A percentile compares a stretch with the other conserved stretches of the same genome.
Evolutionary conservation across 2,329 filamentous ascomycete genomes (phyloP).

Genomic region (Colletotrichum scovillei): DNA sequence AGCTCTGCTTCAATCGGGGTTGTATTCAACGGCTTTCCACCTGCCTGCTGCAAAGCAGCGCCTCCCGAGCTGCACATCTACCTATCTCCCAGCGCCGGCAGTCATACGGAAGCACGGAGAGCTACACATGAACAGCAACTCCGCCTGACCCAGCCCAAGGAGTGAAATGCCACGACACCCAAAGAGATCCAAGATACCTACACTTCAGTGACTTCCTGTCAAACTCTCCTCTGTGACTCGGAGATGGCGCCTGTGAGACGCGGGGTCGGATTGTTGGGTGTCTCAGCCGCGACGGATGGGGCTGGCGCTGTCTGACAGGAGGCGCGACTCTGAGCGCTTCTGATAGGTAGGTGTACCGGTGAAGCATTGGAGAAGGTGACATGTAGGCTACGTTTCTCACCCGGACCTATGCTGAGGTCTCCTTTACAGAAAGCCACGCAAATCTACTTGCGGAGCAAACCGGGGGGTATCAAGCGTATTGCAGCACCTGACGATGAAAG

Average conservation of each 20-base stretch:
- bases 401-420: not conserved
- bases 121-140: not conserved
- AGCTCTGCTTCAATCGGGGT: not conserved
- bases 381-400: not conserved
- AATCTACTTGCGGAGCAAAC: not conserved
- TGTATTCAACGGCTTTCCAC: not conserved
- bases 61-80: not conserved
- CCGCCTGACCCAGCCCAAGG: not conserved
- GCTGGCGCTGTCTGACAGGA: not conserved
- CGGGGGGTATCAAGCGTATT: not conserved
- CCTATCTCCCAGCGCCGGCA: not conserved
- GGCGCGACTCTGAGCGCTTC: not conserved
- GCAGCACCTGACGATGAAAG: not conserved
- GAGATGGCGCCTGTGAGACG: not conserved
- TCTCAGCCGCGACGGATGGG: not conserved
- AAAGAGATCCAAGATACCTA: not conserved
- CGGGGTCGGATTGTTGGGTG: conserved; percentile 11
- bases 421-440: accelerated
- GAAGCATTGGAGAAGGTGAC: not conserved
- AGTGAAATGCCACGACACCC: accelerated
- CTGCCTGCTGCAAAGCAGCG: not conserved
- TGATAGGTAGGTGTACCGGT: not conserved
- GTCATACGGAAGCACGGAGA: not conserved
- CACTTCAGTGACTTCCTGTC: too few relatives aligned
- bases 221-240: not conserved